Evolutionary conservation across 2,329 filamentous ascomycete species (phyloP), one percentile per base, ranked within the genome.

Genomic region (Drechslerella stenobrocha): DNA sequence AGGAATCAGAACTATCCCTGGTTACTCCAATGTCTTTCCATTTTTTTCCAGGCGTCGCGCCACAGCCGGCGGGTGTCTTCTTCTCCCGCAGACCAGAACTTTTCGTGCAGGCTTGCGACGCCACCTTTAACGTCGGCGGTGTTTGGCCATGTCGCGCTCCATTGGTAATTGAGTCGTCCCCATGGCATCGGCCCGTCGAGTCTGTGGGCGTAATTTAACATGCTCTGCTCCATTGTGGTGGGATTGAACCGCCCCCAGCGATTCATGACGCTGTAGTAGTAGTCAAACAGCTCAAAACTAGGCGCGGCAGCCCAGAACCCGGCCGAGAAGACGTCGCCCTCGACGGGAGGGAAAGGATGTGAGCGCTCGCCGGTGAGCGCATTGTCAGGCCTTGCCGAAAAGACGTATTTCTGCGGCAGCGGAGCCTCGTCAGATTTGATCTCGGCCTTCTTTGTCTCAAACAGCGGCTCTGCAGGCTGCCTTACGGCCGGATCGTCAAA

Each of bases 121-220:
- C 75, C 75, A 2, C 69, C 72, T 24, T 74, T 70, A 0, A 75
- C 52, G 70, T 78, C 77, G n/a, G 64, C 69, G 59, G 73, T 53
- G 42, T 71, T 77, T 13, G 76, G 76, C 71, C 75, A 75, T n/a
- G 75, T 76, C 3, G 76, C 74, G 59, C 74, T 78, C 78, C 78
- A 79, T 13, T 71, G 73, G 53, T 73, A 74, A 52, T 76, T 70
- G 47, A 79, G 55, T 53, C 76, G 74, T 15, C 73, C 70, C 78
- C 78, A 79, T 0, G 78, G 77, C 77, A 79, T 79, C 8, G 75
- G 72, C 0, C 77, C 78, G 7, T 74, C 71, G 4, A 74, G 64
- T 7, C 78, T 73, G 65, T 78, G 77, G 1, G 77, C 78, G 69
- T 80, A 79, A 70, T 79, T 79, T 15, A 79, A 72, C 23, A 80